Evolutionary conservation across 148 eudicot species (phyloP).

Genomic region (Fallopia convolvulus): DNA sequence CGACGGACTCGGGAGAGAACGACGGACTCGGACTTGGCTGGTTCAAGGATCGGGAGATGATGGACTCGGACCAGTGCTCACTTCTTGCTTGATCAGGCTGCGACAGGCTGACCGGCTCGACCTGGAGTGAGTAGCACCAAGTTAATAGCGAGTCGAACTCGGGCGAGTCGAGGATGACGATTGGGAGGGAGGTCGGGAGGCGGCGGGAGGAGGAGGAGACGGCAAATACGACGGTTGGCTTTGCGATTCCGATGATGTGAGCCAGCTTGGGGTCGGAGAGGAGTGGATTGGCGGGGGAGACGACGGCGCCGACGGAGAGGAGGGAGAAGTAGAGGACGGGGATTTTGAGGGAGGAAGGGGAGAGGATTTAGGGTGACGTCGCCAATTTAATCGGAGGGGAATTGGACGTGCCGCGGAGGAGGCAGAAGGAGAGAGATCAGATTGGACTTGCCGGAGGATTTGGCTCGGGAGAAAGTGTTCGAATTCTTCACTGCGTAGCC

Average conservation of each 20-base stretch:
- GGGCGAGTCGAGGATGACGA: slow-evolving; percentile 19
- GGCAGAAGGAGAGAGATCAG: slow-evolving; percentile 26
- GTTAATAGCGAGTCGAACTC: slow-evolving; percentile 20
- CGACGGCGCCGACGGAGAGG: slow-evolving; percentile 30
- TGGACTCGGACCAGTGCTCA: no score
- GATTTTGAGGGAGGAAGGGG: slow-evolving; percentile 22
- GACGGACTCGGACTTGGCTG: no score
- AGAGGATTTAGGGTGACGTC: slow-evolving; percentile 28
- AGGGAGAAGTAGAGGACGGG: slow-evolving; percentile 31
- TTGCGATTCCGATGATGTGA: slow-evolving; percentile 14
- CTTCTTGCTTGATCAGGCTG: slow-evolving; percentile 25
- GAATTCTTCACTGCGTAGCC: no score
- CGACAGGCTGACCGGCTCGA: not conserved
- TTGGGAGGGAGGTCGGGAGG: slow-evolving; percentile 7
- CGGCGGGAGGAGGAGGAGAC: slow-evolving; percentile 12
- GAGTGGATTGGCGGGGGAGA: slow-evolving; percentile 31
- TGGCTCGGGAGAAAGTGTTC: no score
- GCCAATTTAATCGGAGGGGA: slow-evolving; percentile 23
- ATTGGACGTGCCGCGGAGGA: not conserved
- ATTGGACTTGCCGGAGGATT: slow-evolving; percentile 28
- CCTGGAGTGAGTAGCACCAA: no score
- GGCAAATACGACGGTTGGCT: slow-evolving; percentile 19
- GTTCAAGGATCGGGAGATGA: no score
- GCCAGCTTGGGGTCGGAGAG: slow-evolving; percentile 19
- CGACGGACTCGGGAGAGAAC: no score